phyloP scores from a whole-genome alignment of 164 flowering plant genomes.

The Hamamelis virginiana region DNA sequence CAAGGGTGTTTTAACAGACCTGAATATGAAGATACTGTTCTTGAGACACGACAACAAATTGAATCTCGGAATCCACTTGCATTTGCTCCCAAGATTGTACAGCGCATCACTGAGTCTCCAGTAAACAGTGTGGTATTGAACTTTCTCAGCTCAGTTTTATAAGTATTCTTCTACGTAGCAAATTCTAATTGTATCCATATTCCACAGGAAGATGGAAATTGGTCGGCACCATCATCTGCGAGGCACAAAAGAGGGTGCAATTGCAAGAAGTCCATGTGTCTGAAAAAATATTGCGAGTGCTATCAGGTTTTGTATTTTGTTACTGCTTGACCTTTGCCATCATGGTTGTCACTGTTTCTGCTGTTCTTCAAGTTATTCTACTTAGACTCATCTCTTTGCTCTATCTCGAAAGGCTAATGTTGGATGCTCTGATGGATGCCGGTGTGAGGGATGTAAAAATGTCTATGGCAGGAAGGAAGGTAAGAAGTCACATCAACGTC shows the following conservation, averaged over 20 bases:
- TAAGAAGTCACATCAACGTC: slow-evolving; percentile 12
- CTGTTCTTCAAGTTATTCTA: too few species aligned
- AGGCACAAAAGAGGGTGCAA: slow-evolving; percentile 88
- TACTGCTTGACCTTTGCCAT: background rate
- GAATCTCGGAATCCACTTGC: slow-evolving; percentile 80
- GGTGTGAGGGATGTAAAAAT: slow-evolving; percentile 58
- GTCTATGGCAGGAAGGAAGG: slow-evolving; percentile 64
- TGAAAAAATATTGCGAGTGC: slow-evolving; percentile 87
- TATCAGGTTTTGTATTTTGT: slow-evolving; percentile 50
- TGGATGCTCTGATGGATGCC: slow-evolving; percentile 62
- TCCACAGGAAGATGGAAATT: slow-evolving; percentile 52
- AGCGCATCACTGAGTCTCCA: slow-evolving; percentile 23
- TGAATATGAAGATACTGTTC: slow-evolving; percentile 64
- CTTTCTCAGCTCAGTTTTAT: background rate
- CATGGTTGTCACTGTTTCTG: background rate
- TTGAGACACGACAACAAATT: slow-evolving; percentile 56
- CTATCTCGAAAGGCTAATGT: slow-evolving; percentile 49
- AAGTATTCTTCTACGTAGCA: too few species aligned
- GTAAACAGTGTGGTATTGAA: slow-evolving; percentile 36
- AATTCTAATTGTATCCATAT: too few species aligned
- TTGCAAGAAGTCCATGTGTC: slow-evolving; percentile 86
- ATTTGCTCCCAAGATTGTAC: slow-evolving; percentile 74
- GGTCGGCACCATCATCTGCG: slow-evolving; percentile 57
- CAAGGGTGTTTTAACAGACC: slow-evolving; percentile 71
- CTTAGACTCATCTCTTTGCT: slow-evolving; percentile 11